phyloP scores from a whole-genome alignment of 2,329 filamentous ascomycete genomes.

The Cordyceps javanica region DNA sequence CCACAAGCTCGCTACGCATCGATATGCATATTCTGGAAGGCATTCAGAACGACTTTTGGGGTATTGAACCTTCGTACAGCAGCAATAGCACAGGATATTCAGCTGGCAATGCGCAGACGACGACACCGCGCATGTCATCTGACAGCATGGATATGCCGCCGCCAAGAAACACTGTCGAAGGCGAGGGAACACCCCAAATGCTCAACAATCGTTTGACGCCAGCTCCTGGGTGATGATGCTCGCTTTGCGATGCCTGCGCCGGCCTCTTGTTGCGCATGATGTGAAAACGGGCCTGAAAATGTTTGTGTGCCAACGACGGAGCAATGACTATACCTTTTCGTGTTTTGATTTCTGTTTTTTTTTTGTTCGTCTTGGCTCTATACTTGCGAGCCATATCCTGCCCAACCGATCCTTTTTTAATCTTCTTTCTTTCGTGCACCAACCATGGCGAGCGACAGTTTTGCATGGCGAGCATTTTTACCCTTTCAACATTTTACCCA shows the following conservation, averaged over 20 bases:
- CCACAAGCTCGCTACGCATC: slow-evolving; percentile 66
- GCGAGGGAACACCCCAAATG: slow-evolving; percentile 6
- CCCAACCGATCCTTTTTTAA: not conserved
- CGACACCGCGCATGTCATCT: slow-evolving; percentile 14
- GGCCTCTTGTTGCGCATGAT: not conserved
- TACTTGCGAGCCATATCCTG: not conserved
- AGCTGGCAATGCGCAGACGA: not conserved
- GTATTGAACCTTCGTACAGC: slow-evolving; percentile 7
- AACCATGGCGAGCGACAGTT: slow-evolving; percentile 5
- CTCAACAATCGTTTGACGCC: not conserved
- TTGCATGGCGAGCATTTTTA: slow-evolving; percentile 6
- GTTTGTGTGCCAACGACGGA: slow-evolving; percentile 3
- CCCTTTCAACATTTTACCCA: not conserved
- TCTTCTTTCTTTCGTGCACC: not conserved
- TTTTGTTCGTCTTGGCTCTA: too few relatives aligned
- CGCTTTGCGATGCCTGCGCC: not conserved
- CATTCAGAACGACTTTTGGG: slow-evolving; percentile 42
- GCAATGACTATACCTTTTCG: not conserved
- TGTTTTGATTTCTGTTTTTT: not conserved
- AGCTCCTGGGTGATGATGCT: not conserved
- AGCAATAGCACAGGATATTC: not conserved
- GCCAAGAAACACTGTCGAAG: not conserved
- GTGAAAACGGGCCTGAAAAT: not conserved
- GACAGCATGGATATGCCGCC: slow-evolving; percentile 10
- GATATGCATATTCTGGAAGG: slow-evolving; percentile 69